Conservation (phyloP, 2,329 filamentous ascomycete species). For the Microthyrium microscopicum region DNA sequence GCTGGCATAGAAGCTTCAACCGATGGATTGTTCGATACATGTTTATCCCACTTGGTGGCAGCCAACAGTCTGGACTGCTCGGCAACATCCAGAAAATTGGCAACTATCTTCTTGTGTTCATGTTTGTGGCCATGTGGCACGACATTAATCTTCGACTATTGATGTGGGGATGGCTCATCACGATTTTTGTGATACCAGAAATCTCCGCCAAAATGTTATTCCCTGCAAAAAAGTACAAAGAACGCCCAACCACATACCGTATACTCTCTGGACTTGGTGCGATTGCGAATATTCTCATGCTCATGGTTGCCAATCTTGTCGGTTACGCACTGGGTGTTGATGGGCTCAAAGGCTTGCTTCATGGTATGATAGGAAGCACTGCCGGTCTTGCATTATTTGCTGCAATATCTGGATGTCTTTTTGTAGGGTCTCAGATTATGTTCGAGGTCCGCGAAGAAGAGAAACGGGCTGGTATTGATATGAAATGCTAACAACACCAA, state of each 20-base stretch:
- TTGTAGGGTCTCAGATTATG: conserved; percentile 83
- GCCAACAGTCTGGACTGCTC: conserved; percentile 18
- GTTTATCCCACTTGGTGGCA: conserved; percentile 78
- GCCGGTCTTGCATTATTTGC: conserved; percentile 59
- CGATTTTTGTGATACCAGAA: conserved; percentile 86
- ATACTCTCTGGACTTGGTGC: conserved; percentile 66
- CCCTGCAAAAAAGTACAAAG: conserved; percentile 54
- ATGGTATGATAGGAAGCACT: conserved; percentile 59
- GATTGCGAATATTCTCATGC: conserved; percentile 75
- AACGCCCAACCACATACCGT: conserved; percentile 55
- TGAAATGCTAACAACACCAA: conserved; percentile 80
- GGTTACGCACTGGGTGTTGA: conserved; percentile 89
- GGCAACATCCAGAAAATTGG: conserved; percentile 42
- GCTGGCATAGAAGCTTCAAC: conserved; percentile 92
- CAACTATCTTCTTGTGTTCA: conserved; percentile 78
- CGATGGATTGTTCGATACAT: conserved; percentile 89
- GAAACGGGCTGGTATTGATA: conserved; percentile 58
- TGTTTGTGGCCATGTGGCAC: conserved; percentile 95
- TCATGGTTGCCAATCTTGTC: conserved; percentile 89
- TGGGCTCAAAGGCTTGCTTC: conserved; percentile 60
- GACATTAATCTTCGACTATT: conserved; percentile 83
- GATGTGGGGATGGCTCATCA: conserved; percentile 94
- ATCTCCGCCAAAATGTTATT: conserved; percentile 44
- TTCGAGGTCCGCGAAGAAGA: conserved; percentile 85
- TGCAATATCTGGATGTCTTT: conserved; percentile 55